Evolutionary conservation across 2,329 filamentous ascomycete species (phyloP), one percentile per base, ranked within the genome.

Genomic region (Colletotrichum tanaceti): DNA sequence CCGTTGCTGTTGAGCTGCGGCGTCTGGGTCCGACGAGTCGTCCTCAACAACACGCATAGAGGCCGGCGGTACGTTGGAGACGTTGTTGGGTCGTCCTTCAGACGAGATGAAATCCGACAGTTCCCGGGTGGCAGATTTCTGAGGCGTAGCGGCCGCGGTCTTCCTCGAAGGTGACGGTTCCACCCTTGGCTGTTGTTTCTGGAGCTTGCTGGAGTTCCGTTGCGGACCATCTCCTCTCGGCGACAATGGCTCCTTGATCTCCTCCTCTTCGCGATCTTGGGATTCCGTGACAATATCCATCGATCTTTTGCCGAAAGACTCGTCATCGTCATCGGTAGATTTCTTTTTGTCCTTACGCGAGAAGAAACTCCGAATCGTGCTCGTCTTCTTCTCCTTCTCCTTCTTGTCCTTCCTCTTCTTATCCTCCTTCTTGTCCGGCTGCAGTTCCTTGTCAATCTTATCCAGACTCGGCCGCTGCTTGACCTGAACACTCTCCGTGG

Each of bases 371-470:
- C 87, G 86, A 72, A 90, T 82, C 14, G 79, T 84, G 65, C 86
- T 85, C 1, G 85, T 79, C 73, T 87, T 87, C 78, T 87, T 88
- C 13, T 89, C 86, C 79, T 94, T 95, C 65, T 93, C 91, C 59
- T 93, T 85, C 73, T 86, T 85, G 76, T 93, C 87, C 73, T 89
- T 94, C 78, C 89, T 90, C 77, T 90, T 93, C 79, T 91, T 92
- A 72, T 93, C 91, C 57, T 95, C 91, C 78, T 92, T 80, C 74
- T 87, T 89, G 49, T 94, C 92, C 5, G 87, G 85, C 41, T 87
- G 82, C 41, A 85, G 80, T 55, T 83, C 79, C 62, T 79, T 82
- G 65, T 92, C 89, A 16, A 93, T 79, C 66, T 86, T 89, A 71
- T 97, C 94, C 53, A 97, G 83, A 76, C 93, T 97, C 58, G 87